Percentiles rank a stretch among this genome's conserved stretches.
phyloP scores from a whole-genome alignment of 2,329 filamentous ascomycete species.

The Fusarium sp. region DNA sequence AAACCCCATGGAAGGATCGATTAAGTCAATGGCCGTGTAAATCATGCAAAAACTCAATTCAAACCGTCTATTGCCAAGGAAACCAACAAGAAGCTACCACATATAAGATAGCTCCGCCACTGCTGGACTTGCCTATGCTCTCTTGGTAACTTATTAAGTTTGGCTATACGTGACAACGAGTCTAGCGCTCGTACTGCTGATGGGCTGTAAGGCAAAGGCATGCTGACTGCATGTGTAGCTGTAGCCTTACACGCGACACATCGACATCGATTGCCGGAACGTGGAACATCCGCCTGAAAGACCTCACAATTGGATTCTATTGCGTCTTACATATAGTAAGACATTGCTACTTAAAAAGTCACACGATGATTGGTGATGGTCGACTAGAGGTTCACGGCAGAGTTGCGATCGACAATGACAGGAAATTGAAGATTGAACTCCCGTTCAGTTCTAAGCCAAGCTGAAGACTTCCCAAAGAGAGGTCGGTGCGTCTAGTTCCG shows the following conservation, averaged over 20 bases:
- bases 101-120: neutral
- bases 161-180: neutral
- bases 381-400: neutral
- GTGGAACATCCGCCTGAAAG: slow-evolving; percentile 6
- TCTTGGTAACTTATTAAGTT: neutral
- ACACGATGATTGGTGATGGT: neutral
- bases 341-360: neutral
- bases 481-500: slow-evolving; percentile 8
- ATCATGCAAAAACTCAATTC: too few relatives aligned
- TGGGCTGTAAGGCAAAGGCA: neutral
- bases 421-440: neutral
- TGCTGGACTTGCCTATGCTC: neutral
- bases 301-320: slow-evolving; percentile 5
- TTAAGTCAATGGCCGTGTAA: neutral
- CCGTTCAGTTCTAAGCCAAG: neutral
- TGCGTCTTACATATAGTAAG: slow-evolving; percentile 9
- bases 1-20: too few relatives aligned
- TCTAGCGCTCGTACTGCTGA: neutral
- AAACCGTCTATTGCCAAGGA: neutral
- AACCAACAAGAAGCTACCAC: neutral
- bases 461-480: neutral
- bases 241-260: neutral
- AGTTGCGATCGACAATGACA: slow-evolving; percentile 11
- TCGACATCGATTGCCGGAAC: neutral
- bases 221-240: slow-evolving; percentile 11